Evolutionary conservation across 495 filamentous ascomycete species (phyloP), one percentile per base, ranked within the genome.

Genomic region (Articulospora tetracladia): DNA sequence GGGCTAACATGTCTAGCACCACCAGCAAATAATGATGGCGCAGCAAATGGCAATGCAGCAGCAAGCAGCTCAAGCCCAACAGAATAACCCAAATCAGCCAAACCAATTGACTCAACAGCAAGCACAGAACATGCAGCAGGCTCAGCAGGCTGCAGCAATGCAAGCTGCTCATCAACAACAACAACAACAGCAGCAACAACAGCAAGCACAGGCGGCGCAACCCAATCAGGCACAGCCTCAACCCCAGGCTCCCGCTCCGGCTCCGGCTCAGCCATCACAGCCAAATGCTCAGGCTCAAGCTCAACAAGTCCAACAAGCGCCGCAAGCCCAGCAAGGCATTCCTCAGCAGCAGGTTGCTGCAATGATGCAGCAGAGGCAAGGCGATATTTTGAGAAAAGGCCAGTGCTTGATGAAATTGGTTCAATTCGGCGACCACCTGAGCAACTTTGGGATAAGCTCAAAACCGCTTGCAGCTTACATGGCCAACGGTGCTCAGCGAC

Each of bases 371-470:
- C 75, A 77, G 47, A 52, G 53, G 48, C 59, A 61, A 50, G 59
- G 55, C 30, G 78, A 83, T 53, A 70, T 71, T 20, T 74, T 83
- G 64, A 44, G 39, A 44, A 83, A 83, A 60, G 84, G 84, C 3
- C 66, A 79, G 10, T 80, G 81, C 25, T 71, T 90, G 12, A 66
- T 93, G 53, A 82, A 78, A 61, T 72, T 97, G 39, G 77, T 88
- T 62, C 76, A 78, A 54, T 93, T 93, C 64, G 80, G 82, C 23
- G 88, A 93, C 66, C 74, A 87, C 52, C 72, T 96, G 12, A 87
- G 86, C 63, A 77, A 76, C 53, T 90, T 87, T 66, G 71, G 74
- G 28, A 82, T 87, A 73, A 71, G 82, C 77, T 60, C 48, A 22
- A 54, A 60, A 54, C 50, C 46, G 51, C 52, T 66, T 22, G 30